Evolutionary conservation across 2,329 filamentous ascomycete species (phyloP).

Genomic region (Aspergillus texensis): DNA sequence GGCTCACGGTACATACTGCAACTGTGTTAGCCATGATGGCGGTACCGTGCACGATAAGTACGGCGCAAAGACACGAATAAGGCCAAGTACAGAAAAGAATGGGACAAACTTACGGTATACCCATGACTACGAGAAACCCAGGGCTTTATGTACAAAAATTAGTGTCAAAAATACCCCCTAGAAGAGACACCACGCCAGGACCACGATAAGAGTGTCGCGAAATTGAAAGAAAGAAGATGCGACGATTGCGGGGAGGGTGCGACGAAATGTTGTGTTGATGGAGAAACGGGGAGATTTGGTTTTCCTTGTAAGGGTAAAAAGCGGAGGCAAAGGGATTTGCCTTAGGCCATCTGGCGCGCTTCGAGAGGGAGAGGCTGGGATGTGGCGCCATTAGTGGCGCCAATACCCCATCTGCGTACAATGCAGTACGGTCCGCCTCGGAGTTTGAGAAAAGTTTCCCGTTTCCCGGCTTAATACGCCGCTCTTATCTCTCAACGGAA

Average conservation of each 20-base stretch:
- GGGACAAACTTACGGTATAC: slow-evolving; percentile 44
- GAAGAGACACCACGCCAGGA: slow-evolving; percentile 5
- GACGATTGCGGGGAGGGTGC: slow-evolving; percentile 21
- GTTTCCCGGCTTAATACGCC: slow-evolving; percentile 1
- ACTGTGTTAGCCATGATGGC: slow-evolving; percentile 24
- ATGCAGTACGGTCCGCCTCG: slow-evolving; percentile 14
- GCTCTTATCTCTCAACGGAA: not conserved
- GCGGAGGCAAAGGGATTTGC: slow-evolving; percentile 22
- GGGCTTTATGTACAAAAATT: not conserved
- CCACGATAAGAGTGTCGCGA: slow-evolving; percentile 17
- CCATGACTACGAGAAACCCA: slow-evolving; percentile 33
- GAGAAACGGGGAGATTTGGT: slow-evolving; percentile 29
- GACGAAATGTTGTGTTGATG: slow-evolving; percentile 24
- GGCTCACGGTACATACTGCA: slow-evolving; percentile 59
- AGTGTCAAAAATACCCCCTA: not conserved
- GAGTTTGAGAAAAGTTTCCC: not conserved
- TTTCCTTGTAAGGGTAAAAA: slow-evolving; percentile 27
- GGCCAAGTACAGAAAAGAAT: slow-evolving; percentile 4
- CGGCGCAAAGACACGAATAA: slow-evolving; percentile 16
- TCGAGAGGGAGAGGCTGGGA: slow-evolving; percentile 17
- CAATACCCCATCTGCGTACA: slow-evolving; percentile 15
- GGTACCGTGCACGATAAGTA: slow-evolving; percentile 15
- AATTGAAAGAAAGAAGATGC: slow-evolving; percentile 15
- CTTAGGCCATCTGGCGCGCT: slow-evolving; percentile 21
- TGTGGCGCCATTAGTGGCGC: slow-evolving; percentile 13